phyloP scores from a whole-genome alignment of 2,329 filamentous ascomycete genomes.

The Ophiocordyceps unilateralis region DNA sequence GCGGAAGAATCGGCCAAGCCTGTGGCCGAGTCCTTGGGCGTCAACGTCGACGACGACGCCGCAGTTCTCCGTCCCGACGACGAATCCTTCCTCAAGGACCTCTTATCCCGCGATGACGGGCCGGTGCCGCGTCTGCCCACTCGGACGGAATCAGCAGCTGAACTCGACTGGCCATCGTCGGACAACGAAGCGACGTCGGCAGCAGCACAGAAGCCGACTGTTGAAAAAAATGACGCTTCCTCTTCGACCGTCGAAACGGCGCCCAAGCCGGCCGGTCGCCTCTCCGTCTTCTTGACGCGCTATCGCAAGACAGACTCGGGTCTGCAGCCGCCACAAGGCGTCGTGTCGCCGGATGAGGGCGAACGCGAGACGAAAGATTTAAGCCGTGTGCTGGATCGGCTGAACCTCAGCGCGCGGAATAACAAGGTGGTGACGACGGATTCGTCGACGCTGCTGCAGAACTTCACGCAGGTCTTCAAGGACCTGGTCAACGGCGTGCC shows the following conservation, averaged over 20 bases:
- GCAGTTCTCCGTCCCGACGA: constrained; percentile 38
- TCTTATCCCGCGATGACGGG: constrained; percentile 26
- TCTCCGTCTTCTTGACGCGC: constrained; percentile 19
- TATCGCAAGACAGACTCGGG: constrained; percentile 22
- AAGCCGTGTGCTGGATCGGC: constrained; percentile 58
- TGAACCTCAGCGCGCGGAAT: constrained; percentile 71
- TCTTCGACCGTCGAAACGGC: constrained; percentile 10
- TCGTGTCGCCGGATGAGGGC: constrained; percentile 21
- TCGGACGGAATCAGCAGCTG: constrained; percentile 28
- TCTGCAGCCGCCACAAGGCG: constrained; percentile 14
- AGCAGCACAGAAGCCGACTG: constrained; percentile 4
- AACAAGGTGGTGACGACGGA: constrained; percentile 77
- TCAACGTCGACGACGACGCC: constrained; percentile 5
- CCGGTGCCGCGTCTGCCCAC: constrained; percentile 38
- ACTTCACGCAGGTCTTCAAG: constrained; percentile 81
- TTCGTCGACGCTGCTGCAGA: constrained; percentile 61
- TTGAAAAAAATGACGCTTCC: constrained; percentile 1
- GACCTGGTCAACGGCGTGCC: constrained; percentile 86
- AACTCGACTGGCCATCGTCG: constrained; percentile 25
- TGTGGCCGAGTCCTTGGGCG: constrained; percentile 3
- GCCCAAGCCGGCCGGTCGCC: constrained; percentile 18
- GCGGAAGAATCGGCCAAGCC: constrained; percentile 4
- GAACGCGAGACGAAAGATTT: constrained; percentile 52
- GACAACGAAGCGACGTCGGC: constrained; percentile 13
- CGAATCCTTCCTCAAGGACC: constrained; percentile 37